Conservation (phyloP, 2,329 filamentous ascomycete species). For the Pseudogymnoascus sp. region DNA sequence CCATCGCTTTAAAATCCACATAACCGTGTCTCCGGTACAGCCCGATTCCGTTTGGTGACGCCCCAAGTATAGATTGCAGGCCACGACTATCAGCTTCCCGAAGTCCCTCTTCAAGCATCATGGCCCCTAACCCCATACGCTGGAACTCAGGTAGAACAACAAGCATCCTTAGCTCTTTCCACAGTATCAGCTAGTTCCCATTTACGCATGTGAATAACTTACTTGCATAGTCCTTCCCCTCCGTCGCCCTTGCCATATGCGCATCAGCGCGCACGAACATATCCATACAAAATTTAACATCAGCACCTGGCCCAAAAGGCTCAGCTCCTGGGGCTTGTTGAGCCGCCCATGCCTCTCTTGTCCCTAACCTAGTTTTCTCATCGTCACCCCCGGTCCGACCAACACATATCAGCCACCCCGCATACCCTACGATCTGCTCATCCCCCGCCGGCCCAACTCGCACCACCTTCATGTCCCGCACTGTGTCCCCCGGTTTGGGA, state of each 20-base stretch:
- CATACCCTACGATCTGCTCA: constrained; percentile 18
- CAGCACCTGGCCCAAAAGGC: constrained; percentile 17
- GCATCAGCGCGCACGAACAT: constrained; percentile 20
- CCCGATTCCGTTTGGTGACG: constrained; percentile 20
- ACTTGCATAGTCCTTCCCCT: constrained; percentile 21
- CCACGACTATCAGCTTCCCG: constrained; percentile 16
- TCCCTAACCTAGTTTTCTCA: not conserved
- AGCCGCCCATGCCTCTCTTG: not conserved
- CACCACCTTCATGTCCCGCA: constrained; percentile 1
- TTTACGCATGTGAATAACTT: not conserved
- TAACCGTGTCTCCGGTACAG: constrained; percentile 24
- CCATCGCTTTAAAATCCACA: constrained; percentile 17
- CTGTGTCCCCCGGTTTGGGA: not conserved
- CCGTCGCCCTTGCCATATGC: constrained; percentile 17
- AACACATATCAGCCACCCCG: constrained; percentile 16
- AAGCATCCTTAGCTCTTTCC: constrained; percentile 20
- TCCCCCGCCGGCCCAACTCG: constrained; percentile 14
- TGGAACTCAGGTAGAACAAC: constrained; percentile 20
- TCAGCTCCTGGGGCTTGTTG: not conserved
- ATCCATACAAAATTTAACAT: constrained; percentile 23
- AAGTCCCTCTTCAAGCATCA: constrained; percentile 19
- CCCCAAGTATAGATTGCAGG: constrained; percentile 23
- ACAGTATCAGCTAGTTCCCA: not conserved
- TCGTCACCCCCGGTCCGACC: not conserved
- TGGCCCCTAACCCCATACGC: constrained; percentile 21